Evolutionary conservation across 805 yeast species (phyloP).

Genomic region (Phaffomyces thermotolerans): DNA sequence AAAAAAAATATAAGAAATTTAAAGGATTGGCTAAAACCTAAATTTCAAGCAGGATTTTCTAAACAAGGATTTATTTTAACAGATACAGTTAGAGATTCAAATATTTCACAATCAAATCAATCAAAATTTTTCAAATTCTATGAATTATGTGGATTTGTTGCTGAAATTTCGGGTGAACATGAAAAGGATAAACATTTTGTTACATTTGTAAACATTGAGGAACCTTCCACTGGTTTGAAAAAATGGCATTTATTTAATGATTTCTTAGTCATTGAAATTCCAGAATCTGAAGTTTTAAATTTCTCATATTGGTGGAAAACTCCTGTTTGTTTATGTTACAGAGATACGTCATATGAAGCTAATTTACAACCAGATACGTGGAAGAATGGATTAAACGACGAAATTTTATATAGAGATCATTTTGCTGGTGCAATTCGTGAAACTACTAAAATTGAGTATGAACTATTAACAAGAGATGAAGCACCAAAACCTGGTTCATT

Average conservation of each 20-base stretch:
- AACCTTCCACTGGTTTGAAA: conserved; percentile 22
- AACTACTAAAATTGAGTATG: conserved; percentile 53
- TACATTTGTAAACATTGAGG: conserved; percentile 44
- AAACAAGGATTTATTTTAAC: conserved; percentile 15
- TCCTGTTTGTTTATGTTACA: conserved; percentile 67
- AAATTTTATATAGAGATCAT: conserved; percentile 65
- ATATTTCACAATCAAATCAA: neutral
- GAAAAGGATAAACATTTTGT: conserved; percentile 55
- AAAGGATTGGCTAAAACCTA: conserved; percentile 55
- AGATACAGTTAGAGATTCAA: conserved; percentile 5
- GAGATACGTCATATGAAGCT: conserved; percentile 36
- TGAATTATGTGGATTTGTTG: conserved; percentile 62
- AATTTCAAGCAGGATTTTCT: conserved; percentile 42
- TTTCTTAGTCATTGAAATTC: conserved; percentile 71
- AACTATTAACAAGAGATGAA: conserved; percentile 56
- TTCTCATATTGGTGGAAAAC: conserved; percentile 73
- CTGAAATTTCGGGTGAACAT: conserved; percentile 42
- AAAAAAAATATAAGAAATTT: conserved; percentile 42
- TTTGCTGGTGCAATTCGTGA: conserved; percentile 64
- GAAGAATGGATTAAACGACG: conserved; percentile 46
- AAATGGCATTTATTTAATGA: conserved; percentile 87
- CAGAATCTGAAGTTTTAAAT: conserved; percentile 73
- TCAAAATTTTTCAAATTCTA: conserved; percentile 33
- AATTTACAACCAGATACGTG: conserved; percentile 42
- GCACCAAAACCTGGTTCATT: conserved; percentile 71